phyloP scores from a whole-genome alignment of 352 stramenopile species.

The Globisporangium canariense region DNA sequence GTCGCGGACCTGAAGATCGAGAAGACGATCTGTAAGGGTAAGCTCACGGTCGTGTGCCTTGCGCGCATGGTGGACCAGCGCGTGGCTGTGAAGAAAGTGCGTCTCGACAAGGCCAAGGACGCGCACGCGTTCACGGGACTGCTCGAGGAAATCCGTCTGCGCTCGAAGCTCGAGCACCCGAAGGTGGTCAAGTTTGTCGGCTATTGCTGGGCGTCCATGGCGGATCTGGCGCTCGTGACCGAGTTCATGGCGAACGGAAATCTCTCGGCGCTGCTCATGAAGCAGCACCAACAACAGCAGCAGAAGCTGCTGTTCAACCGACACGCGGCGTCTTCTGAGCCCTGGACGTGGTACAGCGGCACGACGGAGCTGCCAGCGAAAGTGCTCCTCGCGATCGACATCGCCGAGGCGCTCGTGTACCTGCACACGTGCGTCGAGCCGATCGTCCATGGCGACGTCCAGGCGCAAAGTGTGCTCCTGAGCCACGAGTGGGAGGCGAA shows the following conservation, averaged over 20 bases:
- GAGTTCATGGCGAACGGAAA: constrained; percentile 23
- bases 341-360: constrained; percentile 3
- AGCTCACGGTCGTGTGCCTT: constrained; percentile 16
- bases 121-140: constrained; percentile 17
- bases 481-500: constrained; percentile 18
- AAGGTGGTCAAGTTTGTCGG: constrained; percentile 25
- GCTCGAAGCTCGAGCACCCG: constrained; percentile 20
- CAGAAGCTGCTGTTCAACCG: constrained; percentile 19
- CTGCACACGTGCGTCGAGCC: constrained; percentile 24
- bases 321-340: background rate
- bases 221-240: constrained; percentile 23
- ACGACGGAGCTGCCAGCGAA: constrained; percentile 4
- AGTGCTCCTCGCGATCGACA: constrained; percentile 16
- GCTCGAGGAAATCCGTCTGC: constrained; percentile 19
- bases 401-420: constrained; percentile 41
- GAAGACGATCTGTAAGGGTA: constrained; percentile 13
- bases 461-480: constrained; percentile 18
- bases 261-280: constrained; percentile 16
- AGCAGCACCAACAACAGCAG: constrained; percentile 14
- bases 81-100: constrained; percentile 22
- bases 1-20: constrained; percentile 12
- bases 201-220: constrained; percentile 23
- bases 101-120: constrained; percentile 23
- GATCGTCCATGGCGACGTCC: constrained; percentile 16
- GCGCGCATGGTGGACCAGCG: constrained; percentile 10